Evolutionary conservation across 768 basidiomycete species (phyloP).

Genomic region (Lactarius deliciosus): DNA sequence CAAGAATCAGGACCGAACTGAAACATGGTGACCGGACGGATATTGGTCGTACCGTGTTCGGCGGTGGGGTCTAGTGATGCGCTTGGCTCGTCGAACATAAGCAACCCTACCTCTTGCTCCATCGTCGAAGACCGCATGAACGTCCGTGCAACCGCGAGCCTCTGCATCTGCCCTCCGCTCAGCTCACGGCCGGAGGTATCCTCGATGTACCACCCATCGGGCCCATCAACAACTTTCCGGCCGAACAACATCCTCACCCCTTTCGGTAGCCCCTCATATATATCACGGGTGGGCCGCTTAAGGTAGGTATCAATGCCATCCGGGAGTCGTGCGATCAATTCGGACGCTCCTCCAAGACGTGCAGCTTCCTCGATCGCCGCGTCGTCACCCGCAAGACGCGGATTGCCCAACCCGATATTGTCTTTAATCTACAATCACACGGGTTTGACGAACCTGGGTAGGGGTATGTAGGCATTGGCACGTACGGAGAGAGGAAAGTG

Average conservation of each 20-base stretch:
- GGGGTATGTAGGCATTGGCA: neutral
- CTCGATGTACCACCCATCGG: neutral
- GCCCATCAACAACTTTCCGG: slow-evolving; percentile 40
- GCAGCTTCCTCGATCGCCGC: slow-evolving; percentile 65
- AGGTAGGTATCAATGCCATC: slow-evolving; percentile 72
- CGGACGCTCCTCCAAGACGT: slow-evolving; percentile 64
- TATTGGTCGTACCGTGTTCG: slow-evolving; percentile 54
- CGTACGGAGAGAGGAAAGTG: slow-evolving; percentile 74
- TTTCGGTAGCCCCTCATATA: slow-evolving; percentile 63
- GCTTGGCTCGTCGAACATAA: slow-evolving; percentile 75
- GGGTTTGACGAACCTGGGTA: neutral
- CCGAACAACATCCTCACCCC: slow-evolving; percentile 66
- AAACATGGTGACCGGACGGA: neutral
- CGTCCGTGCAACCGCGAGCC: slow-evolving; percentile 70
- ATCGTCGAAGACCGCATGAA: slow-evolving; percentile 62
- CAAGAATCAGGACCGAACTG: neutral
- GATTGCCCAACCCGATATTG: slow-evolving; percentile 75
- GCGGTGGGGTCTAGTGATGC: slow-evolving; percentile 73
- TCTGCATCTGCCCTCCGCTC: slow-evolving; percentile 76
- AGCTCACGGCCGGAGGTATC: slow-evolving; percentile 32
- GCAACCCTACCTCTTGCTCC: slow-evolving; percentile 51
- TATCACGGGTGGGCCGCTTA: slow-evolving; percentile 63
- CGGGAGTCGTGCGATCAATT: slow-evolving; percentile 61
- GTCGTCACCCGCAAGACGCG: slow-evolving; percentile 50
- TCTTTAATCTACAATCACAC: slow-evolving; percentile 56